Evolutionary conservation across 176 grass and related monocot genomes (phyloP), one percentile per base, ranked within the genome.

Genomic region (Zoysia pacifica): DNA sequence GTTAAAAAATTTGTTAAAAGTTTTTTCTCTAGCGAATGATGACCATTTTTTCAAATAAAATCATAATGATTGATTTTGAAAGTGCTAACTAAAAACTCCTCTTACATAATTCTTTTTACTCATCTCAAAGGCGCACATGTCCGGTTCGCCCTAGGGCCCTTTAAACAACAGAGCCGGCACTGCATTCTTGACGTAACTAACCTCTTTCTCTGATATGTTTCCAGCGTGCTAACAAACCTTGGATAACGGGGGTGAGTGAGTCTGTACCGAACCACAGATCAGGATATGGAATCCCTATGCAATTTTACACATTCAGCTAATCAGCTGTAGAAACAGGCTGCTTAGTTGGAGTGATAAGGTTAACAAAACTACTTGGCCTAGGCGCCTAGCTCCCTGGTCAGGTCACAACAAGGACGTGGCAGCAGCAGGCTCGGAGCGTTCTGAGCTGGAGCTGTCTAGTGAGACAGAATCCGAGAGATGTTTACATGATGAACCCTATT

Each of bases 261-360:
- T 2, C 39, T 35, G 35, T 45, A 87, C 74, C 50, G 61, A 82
- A 82, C 28, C 73, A 4, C 43, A 86, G 36, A 18, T 65, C 28
- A 28, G 28, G 28, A 28, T 28, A 28, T 28, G 28, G 28, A 28
- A 28, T 28, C 28, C 28, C 28, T 28, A 28, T 28, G 28, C 28
- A 28, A 28, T 28, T 28, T 67, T 48, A 11, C 12, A n/a, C 36
- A 52, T 50, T 50, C 51, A 65, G 9, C 28, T 3, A 12, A 3
- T 4, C 9, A 11, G 20, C 11, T 43, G 39, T 12, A 5, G 35
- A 59, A 56, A n/a, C 14, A 2, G 10, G 37, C n/a, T 38, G 11
- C 8, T 60, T 8, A 47, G 70, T 63, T 54, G 76, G 45, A 19
- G 52, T 75, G 73, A 52, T 70, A n/a, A 28, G 49, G 43, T 38